These are phyloP conservation scores for Mortierella polycephala DNA, from an alignment of 371 early-diverging fungal genomes.

Conservation along the genomic window DNA sequence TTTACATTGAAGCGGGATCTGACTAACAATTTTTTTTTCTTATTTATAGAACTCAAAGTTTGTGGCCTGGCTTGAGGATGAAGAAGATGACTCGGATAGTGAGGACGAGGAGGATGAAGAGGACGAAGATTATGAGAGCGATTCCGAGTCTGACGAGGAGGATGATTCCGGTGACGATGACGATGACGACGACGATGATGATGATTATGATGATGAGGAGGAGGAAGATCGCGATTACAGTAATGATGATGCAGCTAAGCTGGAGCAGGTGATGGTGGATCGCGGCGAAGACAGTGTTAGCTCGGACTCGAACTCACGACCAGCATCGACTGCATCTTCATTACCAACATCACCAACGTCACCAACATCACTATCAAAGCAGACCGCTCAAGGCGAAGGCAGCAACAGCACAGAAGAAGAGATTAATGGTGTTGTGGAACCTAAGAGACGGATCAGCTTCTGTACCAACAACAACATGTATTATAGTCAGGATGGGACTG, in stretches of 20 bases:
- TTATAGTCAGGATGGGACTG: conserved; percentile 25
- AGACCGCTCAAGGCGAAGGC: too few species aligned
- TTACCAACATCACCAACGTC: background rate
- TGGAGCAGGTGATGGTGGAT: background rate
- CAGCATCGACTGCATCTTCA: background rate
- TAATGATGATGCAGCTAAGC: background rate
- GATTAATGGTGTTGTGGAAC: background rate
- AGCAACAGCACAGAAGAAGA: too few species aligned
- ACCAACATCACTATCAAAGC: background rate
- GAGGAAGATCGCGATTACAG: conserved; percentile 12
- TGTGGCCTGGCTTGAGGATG: conserved; percentile 49
- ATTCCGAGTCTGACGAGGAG: conserved; percentile 23
- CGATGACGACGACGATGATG: conserved; percentile 3
- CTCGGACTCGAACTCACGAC: background rate
- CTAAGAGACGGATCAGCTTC: conserved; percentile 38
- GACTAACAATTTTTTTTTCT: background rate
- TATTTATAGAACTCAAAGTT: conserved; percentile 38
- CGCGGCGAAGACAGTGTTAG: too few species aligned
- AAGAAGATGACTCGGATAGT: conserved; percentile 41
- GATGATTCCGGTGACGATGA: conserved; percentile 14
- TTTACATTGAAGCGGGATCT: background rate
- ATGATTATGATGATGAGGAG: conserved; percentile 14
- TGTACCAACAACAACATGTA: conserved; percentile 43
- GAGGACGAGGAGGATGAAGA: conserved; percentile 23
- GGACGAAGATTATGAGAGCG: conserved; percentile 17